Evolutionary conservation across 169 alveolate genomes (phyloP), one percentile per base, ranked within the genome.

Genomic region (Plasmodium relictum): DNA sequence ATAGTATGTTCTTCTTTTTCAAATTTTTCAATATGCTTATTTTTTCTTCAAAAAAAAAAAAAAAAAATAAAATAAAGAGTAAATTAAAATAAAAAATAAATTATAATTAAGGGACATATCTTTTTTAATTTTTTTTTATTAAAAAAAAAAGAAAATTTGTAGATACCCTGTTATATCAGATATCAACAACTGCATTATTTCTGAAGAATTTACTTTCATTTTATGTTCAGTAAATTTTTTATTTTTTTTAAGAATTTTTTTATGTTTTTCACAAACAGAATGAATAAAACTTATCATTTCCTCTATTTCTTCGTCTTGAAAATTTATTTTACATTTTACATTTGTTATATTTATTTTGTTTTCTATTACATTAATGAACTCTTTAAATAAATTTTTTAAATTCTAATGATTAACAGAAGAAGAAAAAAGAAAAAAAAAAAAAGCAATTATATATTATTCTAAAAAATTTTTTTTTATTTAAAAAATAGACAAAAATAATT

Each of bases 101-200:
- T n/a, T n/a, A n/a, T n/a, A n/a, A n/a, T n/a, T n/a, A n/a, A n/a
- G n/a, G n/a, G n/a, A n/a, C n/a, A n/a, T n/a, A n/a, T n/a, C n/a
- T n/a, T n/a, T n/a, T n/a, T n/a, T n/a, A n/a, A n/a, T n/a, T n/a
- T n/a, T n/a, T n/a, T n/a, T n/a, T n/a, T n/a, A n/a, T n/a, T n/a
- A n/a, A n/a, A n/a, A n/a, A n/a, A n/a, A n/a, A n/a, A n/a, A n/a
- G n/a, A n/a, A n/a, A n/a, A n/a, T n/a, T n/a, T n/a, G n/a, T n/a
- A n/a, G n/a, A n/a, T n/a, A 80, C 89, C 89, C 89, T 58, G 9
- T 71, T 22, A 80, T 80, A 52, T 80, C 89, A 0, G 89, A 59
- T 42, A 80, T 65, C 24, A 80, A 62, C 24, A 80, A 22, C 37
- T 65, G 69, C 18, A 80, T 68, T 58, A 65, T 80, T 71, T 80